Evolutionary conservation across 495 filamentous ascomycete genomes (phyloP), one percentile per base, ranked within the genome.

Genomic region (Penicillium pulvis): DNA sequence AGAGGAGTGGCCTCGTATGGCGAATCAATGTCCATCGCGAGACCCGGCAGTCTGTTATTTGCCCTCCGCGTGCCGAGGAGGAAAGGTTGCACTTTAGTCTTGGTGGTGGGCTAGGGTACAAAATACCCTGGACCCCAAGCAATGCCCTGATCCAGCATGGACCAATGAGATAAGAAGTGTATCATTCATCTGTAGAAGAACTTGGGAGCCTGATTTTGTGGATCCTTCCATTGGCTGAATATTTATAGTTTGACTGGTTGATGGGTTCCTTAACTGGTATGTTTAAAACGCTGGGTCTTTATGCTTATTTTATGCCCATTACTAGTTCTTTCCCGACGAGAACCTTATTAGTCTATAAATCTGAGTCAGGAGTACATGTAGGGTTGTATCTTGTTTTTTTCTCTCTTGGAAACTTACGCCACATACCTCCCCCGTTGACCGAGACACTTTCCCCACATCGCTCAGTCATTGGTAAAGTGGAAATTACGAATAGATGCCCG

Each of bases 21-120:
- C 20, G 44, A 47, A 47, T 47, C 44, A 47, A 47, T 47, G 44
- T 47, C 44, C 44, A 47, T 47, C 11, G 44, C 44, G 20, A 26
- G 17, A 24, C 44, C 44, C 31, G 11, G 4, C 44, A 17, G 9
- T 17, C 12, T 23, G 20, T 2, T 23, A 23, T 7, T 12, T 7
- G 11, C 19, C 41, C 44, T 46, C 17, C 20, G 19, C 1, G 12
- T 47, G 19, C 44, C 44, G 11, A 47, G 44, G 44, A 20, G 9
- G 23, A 26, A 26, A 24, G 31, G 31, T 33, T 6, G 31, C 31
- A 33, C 31, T 33, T 33, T 33, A 33, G 8, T 33, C 31, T 33
- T 33, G 31, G 31, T 33, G 41, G 16, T 44, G 41, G 19, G 19
- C 41, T 44, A 44, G 16, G 41, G 41, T 44, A 44, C 16, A 20